Evolutionary conservation across 2,329 filamentous ascomycete species (phyloP).

Genomic region (Xylariaceae sp.): DNA sequence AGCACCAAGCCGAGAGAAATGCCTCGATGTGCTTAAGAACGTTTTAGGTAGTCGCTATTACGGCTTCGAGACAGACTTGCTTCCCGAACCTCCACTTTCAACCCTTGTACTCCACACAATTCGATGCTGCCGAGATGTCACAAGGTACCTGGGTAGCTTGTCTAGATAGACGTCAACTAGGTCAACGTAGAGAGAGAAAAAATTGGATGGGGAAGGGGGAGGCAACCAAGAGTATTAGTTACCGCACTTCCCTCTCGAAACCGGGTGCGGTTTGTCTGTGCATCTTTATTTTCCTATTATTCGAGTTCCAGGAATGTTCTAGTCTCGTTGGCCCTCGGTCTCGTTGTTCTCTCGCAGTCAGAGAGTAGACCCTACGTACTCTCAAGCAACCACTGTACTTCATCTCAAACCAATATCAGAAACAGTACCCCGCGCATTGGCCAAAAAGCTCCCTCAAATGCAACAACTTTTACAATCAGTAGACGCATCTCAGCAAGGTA

Average conservation of each 20-base stretch:
- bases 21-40: constrained; percentile 27
- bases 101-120: constrained; percentile 37
- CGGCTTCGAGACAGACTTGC: constrained; percentile 39
- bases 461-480: background rate
- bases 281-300: constrained; percentile 19
- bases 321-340: constrained; percentile 12
- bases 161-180: constrained; percentile 18
- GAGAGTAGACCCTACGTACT: background rate
- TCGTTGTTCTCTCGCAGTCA: constrained; percentile 2
- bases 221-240: constrained; percentile 34
- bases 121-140: constrained; percentile 26
- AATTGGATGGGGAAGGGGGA: constrained; percentile 15
- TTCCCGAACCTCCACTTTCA: constrained; percentile 40
- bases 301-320: constrained; percentile 2
- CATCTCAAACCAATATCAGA: background rate
- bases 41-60: constrained; percentile 26
- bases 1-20: constrained; percentile 23
- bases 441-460: constrained; percentile 16
- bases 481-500: background rate
- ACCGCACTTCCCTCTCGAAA: constrained; percentile 24
- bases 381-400: background rate
- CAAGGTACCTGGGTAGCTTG: constrained; percentile 17
- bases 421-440: constrained; percentile 11
- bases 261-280: constrained; percentile 14
- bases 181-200: constrained; percentile 1